A percentile compares a stretch with the other conserved stretches of the same genome.
phyloP scores from a whole-genome alignment of 139 green algal species.

The Ettlia oleoabundans region DNA sequence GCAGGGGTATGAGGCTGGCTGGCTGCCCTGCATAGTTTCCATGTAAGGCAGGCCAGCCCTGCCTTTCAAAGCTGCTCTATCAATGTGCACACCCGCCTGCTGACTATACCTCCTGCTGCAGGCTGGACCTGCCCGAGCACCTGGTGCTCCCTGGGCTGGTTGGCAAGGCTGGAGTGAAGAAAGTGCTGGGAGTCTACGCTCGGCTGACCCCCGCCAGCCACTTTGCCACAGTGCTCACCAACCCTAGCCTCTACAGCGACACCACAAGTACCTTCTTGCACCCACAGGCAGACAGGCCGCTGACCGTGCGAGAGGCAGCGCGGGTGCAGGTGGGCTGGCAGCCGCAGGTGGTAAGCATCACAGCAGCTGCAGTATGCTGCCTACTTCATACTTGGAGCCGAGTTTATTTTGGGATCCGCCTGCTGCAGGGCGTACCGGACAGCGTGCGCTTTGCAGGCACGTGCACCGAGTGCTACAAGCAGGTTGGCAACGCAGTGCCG shows the following conservation, averaged over 20 bases:
- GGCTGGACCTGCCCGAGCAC: neutral
- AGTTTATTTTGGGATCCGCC: neutral
- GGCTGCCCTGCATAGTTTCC: no score
- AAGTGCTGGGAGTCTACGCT: neutral
- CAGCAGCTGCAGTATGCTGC: neutral
- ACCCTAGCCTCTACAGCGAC: neutral
- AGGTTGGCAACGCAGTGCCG: conserved; percentile 29
- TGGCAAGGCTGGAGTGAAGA: neutral
- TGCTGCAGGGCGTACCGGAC: conserved; percentile 12
- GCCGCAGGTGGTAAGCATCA: neutral
- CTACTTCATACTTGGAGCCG: neutral
- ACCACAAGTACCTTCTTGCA: conserved; percentile 10
- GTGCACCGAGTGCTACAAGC: neutral
- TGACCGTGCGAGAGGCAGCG: conserved; percentile 8
- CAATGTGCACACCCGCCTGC: no score
- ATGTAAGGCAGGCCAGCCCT: no score
- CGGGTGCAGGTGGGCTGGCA: neutral
- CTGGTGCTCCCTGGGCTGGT: neutral
- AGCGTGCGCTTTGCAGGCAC: neutral
- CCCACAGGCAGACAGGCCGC: neutral
- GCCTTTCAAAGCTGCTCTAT: no score
- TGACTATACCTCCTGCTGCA: no score
- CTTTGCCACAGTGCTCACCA: conserved; percentile 13
- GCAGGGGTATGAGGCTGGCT: no score
- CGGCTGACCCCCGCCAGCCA: neutral